Percentiles rank a stretch among this genome's conserved stretches.
phyloP scores from a whole-genome alignment of 1,284 basidiomycete genomes.

The Cryptococcus sp. region DNA sequence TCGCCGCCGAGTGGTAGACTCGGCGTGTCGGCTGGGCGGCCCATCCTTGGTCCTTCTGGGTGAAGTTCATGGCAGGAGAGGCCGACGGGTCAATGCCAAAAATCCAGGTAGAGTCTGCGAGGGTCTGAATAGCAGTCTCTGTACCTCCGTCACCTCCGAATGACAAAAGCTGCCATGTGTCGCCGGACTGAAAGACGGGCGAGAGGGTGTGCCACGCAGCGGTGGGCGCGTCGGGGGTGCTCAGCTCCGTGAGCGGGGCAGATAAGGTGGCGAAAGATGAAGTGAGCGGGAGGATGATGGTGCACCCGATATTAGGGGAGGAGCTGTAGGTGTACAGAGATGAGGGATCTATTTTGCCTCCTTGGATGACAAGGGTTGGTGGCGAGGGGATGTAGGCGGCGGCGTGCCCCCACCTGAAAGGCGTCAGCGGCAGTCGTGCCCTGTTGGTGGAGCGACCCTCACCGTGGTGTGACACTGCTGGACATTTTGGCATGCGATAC shows the following conservation, averaged over 20 bases:
- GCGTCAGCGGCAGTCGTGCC: no score
- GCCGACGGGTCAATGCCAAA: constrained; percentile 46
- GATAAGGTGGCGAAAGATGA: constrained; percentile 58
- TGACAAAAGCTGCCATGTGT: constrained; percentile 52
- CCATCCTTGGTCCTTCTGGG: constrained; percentile 57
- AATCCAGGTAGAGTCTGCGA: constrained; percentile 62
- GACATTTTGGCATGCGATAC: background rate
- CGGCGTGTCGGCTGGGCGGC: constrained; percentile 65
- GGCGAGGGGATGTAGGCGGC: constrained; percentile 56
- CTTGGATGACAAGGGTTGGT: constrained; percentile 65
- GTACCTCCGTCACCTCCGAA: constrained; percentile 73
- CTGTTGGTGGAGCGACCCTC: background rate
- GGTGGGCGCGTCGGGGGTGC: constrained; percentile 57
- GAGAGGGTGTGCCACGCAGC: constrained; percentile 78
- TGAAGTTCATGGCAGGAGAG: constrained; percentile 13
- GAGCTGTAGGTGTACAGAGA: constrained; percentile 67
- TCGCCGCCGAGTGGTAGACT: constrained; percentile 63
- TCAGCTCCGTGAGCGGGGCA: constrained; percentile 60
- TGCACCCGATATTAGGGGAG: constrained; percentile 67
- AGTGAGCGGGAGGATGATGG: constrained; percentile 65
- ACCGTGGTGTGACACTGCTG: background rate
- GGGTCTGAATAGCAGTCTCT: constrained; percentile 56
- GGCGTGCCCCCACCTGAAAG: constrained; percentile 74
- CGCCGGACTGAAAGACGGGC: constrained; percentile 54
- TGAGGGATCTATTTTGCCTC: constrained; percentile 69